Evolutionary conservation across 169 alveolate species (phyloP).

Genomic region (Plasmodium knowlesi): DNA sequence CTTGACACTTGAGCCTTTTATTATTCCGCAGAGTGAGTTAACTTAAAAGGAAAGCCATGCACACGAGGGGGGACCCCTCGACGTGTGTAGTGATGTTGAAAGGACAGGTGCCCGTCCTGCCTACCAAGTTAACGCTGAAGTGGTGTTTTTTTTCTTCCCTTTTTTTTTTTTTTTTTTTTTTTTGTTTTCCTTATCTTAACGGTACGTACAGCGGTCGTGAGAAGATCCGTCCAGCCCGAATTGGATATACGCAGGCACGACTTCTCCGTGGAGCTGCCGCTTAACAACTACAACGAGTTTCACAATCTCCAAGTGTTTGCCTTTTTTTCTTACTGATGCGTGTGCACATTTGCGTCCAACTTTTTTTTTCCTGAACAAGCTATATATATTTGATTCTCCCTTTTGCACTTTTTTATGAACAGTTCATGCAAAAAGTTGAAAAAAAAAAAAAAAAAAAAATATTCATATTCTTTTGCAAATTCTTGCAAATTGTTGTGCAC

Average conservation of each 20-base stretch:
- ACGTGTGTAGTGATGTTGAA: neutral
- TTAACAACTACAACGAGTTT: neutral
- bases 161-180: no score
- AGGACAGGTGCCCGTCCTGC: neutral
- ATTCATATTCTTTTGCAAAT: neutral
- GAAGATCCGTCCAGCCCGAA: neutral
- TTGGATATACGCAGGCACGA: neutral
- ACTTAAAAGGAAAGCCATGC: neutral
- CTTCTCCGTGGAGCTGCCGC: neutral
- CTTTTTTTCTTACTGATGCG: neutral
- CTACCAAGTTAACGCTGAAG: neutral
- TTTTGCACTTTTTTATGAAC: slow-evolving; percentile 1
- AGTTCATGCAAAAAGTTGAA: slow-evolving; percentile 13
- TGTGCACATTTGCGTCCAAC: neutral
- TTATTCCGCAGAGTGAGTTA: neutral
- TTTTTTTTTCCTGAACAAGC: neutral
- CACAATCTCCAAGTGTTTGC: neutral
- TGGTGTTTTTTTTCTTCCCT: neutral
- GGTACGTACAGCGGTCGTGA: neutral
- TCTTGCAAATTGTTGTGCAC: neutral
- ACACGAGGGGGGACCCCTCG: neutral
- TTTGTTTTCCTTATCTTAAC: neutral
- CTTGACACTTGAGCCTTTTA: neutral
- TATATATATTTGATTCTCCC: neutral
- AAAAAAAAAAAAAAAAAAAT: neutral